These are phyloP conservation scores for Erythrophleum fordii DNA, from an alignment of 306 rosid species.

Conservation along the genomic window DNA sequence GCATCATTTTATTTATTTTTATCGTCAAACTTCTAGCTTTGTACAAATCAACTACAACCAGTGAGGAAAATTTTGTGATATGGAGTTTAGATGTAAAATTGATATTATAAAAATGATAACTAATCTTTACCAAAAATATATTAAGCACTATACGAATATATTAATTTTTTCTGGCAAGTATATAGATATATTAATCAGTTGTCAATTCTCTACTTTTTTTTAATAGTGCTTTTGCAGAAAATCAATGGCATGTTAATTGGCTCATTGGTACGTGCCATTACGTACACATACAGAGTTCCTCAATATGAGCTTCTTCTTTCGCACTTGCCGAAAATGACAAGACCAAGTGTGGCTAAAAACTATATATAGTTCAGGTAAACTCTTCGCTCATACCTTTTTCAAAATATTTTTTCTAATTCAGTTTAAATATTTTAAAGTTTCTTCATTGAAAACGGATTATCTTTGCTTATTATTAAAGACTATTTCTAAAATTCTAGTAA, in stretches of 20 bases:
- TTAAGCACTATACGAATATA: too few species aligned
- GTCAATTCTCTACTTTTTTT: too few species aligned
- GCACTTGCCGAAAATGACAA: background rate
- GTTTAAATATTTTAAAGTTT: background rate
- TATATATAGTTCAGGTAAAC: background rate
- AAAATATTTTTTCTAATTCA: background rate
- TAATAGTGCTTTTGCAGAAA: background rate
- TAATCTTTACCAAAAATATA: too few species aligned
- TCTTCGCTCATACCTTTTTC: background rate
- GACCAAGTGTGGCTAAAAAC: background rate
- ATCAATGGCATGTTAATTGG: background rate
- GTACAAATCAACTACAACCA: background rate
- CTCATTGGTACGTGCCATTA: background rate
- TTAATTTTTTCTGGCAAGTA: background rate
- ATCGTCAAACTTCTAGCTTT: background rate
- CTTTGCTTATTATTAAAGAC: background rate
- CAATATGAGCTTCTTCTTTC: too few species aligned
- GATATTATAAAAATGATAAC: too few species aligned
- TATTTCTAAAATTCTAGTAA: too few species aligned
- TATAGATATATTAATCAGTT: background rate
- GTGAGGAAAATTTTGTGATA: too few species aligned
- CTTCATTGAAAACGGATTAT: background rate
- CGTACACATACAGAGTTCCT: too few species aligned
- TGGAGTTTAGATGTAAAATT: too few species aligned
- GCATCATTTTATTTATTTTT: background rate